Evolutionary conservation across 495 filamentous ascomycete species (phyloP).

Genomic region (Neurospora sp.): DNA sequence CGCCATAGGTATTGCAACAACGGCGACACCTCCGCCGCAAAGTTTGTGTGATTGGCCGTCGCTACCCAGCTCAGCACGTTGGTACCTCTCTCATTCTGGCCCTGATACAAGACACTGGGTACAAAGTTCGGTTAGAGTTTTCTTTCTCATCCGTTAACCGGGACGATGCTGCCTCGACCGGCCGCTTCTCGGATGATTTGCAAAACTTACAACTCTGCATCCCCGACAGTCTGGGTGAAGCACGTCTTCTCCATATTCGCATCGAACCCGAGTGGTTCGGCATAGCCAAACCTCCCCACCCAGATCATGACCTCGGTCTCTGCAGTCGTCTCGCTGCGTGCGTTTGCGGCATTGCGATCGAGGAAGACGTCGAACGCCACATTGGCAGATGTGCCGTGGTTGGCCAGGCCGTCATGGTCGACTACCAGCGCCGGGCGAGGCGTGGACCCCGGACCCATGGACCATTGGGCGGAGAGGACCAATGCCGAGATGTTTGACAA

Average conservation of each 20-base stretch:
- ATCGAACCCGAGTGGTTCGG: conserved; percentile 16
- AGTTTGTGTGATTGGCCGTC: conserved; percentile 7
- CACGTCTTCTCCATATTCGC: not conserved
- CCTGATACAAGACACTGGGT: conserved; percentile 16
- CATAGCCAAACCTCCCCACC: conserved; percentile 15
- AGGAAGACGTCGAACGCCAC: conserved; percentile 24
- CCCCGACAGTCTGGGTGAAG: conserved; percentile 5
- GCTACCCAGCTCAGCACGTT: conserved; percentile 20
- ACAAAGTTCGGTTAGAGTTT: not conserved
- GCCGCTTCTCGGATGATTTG: not conserved
- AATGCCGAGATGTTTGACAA: conserved; percentile 23
- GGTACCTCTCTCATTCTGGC: conserved; percentile 18
- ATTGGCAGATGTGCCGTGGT: conserved; percentile 13
- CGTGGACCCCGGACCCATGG: conserved; percentile 20
- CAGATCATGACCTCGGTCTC: conserved; percentile 26
- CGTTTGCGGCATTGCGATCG: conserved; percentile 12
- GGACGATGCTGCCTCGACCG: not conserved
- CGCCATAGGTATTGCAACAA: conserved; percentile 21
- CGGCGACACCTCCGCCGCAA: conserved; percentile 18
- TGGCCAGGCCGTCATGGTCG: conserved; percentile 10
- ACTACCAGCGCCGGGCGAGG: conserved; percentile 8
- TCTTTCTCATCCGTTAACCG: not conserved
- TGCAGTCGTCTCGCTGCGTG: conserved; percentile 13
- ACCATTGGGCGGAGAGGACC: conserved; percentile 16
- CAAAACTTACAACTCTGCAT: conserved; percentile 15